Evolutionary conservation across 805 yeast species (phyloP), one percentile per base, ranked within the genome.

Genomic region (Starmerella roubikii): DNA sequence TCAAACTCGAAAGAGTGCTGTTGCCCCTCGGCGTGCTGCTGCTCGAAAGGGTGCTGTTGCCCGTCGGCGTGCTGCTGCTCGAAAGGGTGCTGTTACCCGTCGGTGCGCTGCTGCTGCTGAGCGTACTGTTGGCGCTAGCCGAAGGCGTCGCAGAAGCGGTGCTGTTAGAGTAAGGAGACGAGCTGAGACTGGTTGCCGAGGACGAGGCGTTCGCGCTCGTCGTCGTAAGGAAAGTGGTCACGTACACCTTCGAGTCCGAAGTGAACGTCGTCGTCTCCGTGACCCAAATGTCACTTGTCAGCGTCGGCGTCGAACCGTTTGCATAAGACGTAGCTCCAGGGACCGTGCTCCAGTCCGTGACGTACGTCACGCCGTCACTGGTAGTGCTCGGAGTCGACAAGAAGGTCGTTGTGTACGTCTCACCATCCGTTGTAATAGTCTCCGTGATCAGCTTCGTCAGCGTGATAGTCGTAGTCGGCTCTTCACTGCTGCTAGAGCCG

Each of bases 341-440:
- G 10, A 44, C 50, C 3, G 52, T 48, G 15, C 45, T 36, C 32
- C 37, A 15, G 25, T 18, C 46, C 6, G 51, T 49, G 20, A 45
- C 41, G 30, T 38, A 42, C 11, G 47, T 39, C 21, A 46, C 40
- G 9, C 32, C 50, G n/a, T 45, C 50, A 12, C 29, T 39, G 16
- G 32, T 17, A 4, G 31, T 26, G n/a, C 39, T 17, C 9, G 37
- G 25, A 11, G 40, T 34, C 41, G 37, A 32, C 8, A 34, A 22
- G 35, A 27, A 32, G 26, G 38, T 30, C 22, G 46, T 41, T 18
- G 46, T 44, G 38, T 32, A 35, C 10, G 48, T 41, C 31, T 17
- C 30, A 40, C 40, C 35, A 32, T 32, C 32, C 16, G 32, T 20
- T 16, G 50, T 45, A 37, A 43, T 40, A 11, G 50, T 47, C 39